Evolutionary conservation across 495 filamentous ascomycete genomes (phyloP).

Genomic region (Talaromyces borbonicus): DNA sequence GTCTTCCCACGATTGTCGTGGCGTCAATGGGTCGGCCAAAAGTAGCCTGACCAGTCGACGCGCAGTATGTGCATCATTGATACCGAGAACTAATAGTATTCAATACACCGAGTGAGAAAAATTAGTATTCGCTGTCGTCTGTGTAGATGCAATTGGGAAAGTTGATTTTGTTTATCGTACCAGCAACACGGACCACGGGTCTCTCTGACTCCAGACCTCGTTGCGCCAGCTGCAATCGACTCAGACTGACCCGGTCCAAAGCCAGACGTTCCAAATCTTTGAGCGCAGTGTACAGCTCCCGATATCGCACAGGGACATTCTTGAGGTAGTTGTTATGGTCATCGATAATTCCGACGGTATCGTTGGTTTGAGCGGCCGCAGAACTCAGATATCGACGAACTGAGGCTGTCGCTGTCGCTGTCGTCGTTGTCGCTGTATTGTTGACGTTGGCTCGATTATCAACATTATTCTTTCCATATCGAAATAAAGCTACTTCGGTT

Average conservation of each 20-base stretch:
- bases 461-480: background rate
- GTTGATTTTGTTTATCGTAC: no score
- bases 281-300: constrained; percentile 52
- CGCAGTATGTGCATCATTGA: constrained; percentile 37
- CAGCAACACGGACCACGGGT: constrained; percentile 61
- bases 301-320: constrained; percentile 26
- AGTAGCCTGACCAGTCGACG: constrained; percentile 58
- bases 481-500: constrained; percentile 1
- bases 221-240: constrained; percentile 70
- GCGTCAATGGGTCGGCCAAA: constrained; percentile 66
- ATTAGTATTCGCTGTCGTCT: no score
- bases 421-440: background rate
- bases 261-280: constrained; percentile 50
- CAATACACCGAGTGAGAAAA: background rate
- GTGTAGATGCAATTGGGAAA: background rate
- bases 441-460: background rate
- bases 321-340: constrained; percentile 16
- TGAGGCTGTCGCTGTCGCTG: background rate
- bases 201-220: constrained; percentile 59
- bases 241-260: constrained; percentile 58
- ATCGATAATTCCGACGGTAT: background rate
- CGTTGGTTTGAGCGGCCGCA: constrained; percentile 11
- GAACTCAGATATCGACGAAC: constrained; percentile 13
- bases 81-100: constrained; percentile 37
- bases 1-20: constrained; percentile 60